A percentile compares a stretch with the other conserved stretches of the same genome.
phyloP scores from a whole-genome alignment of 169 alveolate genomes.

The Miamiensis avidus region DNA sequence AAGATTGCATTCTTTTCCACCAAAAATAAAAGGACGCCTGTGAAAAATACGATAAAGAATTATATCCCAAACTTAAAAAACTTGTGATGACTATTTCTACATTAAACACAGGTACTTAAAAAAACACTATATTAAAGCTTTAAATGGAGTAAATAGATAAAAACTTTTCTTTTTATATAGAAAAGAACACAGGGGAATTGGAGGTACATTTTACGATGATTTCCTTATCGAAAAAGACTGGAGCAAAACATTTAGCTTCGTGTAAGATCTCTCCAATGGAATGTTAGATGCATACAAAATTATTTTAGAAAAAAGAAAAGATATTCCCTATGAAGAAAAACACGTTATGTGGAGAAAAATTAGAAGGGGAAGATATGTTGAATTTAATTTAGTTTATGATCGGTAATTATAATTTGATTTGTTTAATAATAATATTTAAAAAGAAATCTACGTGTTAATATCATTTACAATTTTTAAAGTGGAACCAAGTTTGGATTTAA shows the following conservation, averaged over 20 bases:
- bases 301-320: constrained; percentile 66
- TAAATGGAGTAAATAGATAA: no score
- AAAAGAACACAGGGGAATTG: constrained; percentile 86
- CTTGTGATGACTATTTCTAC: constrained; percentile 85
- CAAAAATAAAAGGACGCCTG: constrained; percentile 70
- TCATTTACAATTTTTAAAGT: constrained; percentile 35
- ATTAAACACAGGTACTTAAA: constrained; percentile 57
- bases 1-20: constrained; percentile 83
- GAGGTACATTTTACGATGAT: constrained; percentile 92
- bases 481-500: constrained; percentile 88
- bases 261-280: constrained; percentile 22
- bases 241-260: constrained; percentile 30
- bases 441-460: no score
- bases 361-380: constrained; percentile 90
- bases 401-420: neutral
- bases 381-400: constrained; percentile 82
- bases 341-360: constrained; percentile 82
- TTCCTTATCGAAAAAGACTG: constrained; percentile 49
- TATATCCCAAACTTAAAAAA: constrained; percentile 79
- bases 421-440: no score
- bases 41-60: constrained; percentile 62
- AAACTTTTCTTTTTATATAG: constrained; percentile 12
- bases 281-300: constrained; percentile 66
- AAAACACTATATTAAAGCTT: neutral
- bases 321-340: constrained; percentile 69